Evolutionary conservation across 2,329 filamentous ascomycete species (phyloP).

Genomic region (Moelleriella libera): DNA sequence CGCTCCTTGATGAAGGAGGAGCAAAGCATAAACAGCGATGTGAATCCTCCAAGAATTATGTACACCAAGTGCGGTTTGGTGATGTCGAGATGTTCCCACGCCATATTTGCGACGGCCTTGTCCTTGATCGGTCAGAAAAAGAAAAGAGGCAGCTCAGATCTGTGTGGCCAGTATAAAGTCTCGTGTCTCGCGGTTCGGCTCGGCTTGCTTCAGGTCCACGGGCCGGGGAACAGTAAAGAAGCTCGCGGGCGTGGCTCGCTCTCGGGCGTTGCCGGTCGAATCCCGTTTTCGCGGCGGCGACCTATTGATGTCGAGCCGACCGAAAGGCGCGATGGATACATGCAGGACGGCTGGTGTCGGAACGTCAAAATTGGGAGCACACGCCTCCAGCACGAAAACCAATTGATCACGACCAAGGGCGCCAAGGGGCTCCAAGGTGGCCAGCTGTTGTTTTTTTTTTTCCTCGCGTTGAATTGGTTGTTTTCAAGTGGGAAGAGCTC

Average conservation of each 20-base stretch:
- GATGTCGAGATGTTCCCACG: slow-evolving; percentile 69
- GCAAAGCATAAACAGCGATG: slow-evolving; percentile 94
- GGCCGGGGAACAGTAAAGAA: background rate
- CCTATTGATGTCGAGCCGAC: slow-evolving; percentile 5
- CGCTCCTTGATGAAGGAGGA: slow-evolving; percentile 97
- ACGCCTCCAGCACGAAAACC: background rate
- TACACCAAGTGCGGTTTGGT: slow-evolving; percentile 97
- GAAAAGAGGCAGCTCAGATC: background rate
- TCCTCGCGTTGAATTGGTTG: too few species aligned
- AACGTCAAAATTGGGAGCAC: background rate
- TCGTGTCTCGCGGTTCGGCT: background rate
- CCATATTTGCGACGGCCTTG: slow-evolving; percentile 33
- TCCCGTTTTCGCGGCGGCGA: slow-evolving; percentile 3
- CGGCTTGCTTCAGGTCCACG: slow-evolving; percentile 1
- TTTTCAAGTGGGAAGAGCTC: too few species aligned
- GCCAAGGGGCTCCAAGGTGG: too few species aligned
- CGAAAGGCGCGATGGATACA: slow-evolving; percentile 4
- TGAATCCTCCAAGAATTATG: slow-evolving; percentile 95
- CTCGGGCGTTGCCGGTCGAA: background rate
- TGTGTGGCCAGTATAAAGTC: background rate
- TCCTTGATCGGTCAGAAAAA: background rate
- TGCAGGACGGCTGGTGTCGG: slow-evolving; percentile 1
- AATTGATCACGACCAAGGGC: too few species aligned
- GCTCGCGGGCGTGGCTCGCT: slow-evolving; percentile 1
- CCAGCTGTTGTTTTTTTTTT: too few species aligned